Evolutionary conservation across 441 rosid species (phyloP), one percentile per base, ranked within the genome.

Genomic region (Corymbia citriodora): DNA sequence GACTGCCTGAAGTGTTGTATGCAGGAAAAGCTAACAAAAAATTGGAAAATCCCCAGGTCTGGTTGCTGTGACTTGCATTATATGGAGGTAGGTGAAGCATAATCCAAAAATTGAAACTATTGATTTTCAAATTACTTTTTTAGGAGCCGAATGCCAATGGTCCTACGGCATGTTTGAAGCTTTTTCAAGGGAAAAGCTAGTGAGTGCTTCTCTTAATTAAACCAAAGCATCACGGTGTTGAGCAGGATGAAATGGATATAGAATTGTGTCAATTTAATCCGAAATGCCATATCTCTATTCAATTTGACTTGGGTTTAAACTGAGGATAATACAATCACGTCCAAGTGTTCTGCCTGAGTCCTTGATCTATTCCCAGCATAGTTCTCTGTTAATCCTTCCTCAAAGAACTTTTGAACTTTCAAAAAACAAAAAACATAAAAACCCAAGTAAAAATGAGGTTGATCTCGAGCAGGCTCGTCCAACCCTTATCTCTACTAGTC

Each of bases 141-240:
- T 63, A 63, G 70, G 70, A 63, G 13, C 72, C 72, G 14, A 63
- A 29, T 33, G 0, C 36, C 0, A 0, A 63, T 57, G 63, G 63
- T 21, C 63, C 63, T 57, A 57, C 0, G 0, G 6, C 0, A 10
- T 63, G 29, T 63, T 63, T 12, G 8, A 63, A 63, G 70, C 2
- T 63, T 63, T 29, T 29, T 63, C 17, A 29, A 63, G 70, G 3
- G 17, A 63, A 63, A 63, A 63, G 29, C 18, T 29, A 63, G 70
- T 3, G 3, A 29, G 70, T 4, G 0, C 4, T 29, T n/a, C 0
- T 55, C 19, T n/a, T 65, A n/a, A 65, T 65, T n/a, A 65, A n/a
- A 31, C 40, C 40, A 65, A 65, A 65, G 21, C 36, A 65, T 65
- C n/a, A 65, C 36, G 19, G 72, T 65, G 36, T n/a, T 29, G 9